These are phyloP conservation scores for Neonectria coccinea DNA, from an alignment of 2,329 filamentous ascomycete genomes.

Conservation along the genomic window DNA sequence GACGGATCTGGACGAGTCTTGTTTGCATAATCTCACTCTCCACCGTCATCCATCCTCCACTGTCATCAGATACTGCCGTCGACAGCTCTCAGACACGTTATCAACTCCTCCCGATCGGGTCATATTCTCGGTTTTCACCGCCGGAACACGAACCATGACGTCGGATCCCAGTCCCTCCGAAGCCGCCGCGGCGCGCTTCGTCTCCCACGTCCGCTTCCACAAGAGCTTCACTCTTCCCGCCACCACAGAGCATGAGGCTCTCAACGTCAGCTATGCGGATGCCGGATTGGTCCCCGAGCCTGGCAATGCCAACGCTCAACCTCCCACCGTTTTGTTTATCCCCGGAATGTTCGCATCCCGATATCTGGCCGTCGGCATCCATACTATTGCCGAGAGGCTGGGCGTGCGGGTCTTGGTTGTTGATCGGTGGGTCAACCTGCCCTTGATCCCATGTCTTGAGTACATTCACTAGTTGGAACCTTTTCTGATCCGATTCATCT, in stretches of 20 bases:
- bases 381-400: slow-evolving; percentile 47
- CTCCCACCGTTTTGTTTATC: slow-evolving; percentile 46
- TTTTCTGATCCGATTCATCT: slow-evolving; percentile 37
- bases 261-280: slow-evolving; percentile 47
- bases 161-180: background rate
- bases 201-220: slow-evolving; percentile 45
- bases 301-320: slow-evolving; percentile 6
- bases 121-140: background rate
- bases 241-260: slow-evolving; percentile 31
- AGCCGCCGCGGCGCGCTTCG: slow-evolving; percentile 21
- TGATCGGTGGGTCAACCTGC: slow-evolving; percentile 46
- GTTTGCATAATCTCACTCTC: background rate
- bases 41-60: background rate
- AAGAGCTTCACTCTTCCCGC: slow-evolving; percentile 43
- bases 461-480: background rate
- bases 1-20: background rate
- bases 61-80: background rate
- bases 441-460: slow-evolving; percentile 29
- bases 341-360: slow-evolving; percentile 46
- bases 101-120: background rate
- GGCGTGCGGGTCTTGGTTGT: slow-evolving; percentile 49
- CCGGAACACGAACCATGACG: background rate
- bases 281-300: slow-evolving; percentile 32
- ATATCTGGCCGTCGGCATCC: slow-evolving; percentile 48
- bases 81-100: background rate